Evolutionary conservation across 495 filamentous ascomycete genomes (phyloP).

Genomic region (Penicillium turbatum): DNA sequence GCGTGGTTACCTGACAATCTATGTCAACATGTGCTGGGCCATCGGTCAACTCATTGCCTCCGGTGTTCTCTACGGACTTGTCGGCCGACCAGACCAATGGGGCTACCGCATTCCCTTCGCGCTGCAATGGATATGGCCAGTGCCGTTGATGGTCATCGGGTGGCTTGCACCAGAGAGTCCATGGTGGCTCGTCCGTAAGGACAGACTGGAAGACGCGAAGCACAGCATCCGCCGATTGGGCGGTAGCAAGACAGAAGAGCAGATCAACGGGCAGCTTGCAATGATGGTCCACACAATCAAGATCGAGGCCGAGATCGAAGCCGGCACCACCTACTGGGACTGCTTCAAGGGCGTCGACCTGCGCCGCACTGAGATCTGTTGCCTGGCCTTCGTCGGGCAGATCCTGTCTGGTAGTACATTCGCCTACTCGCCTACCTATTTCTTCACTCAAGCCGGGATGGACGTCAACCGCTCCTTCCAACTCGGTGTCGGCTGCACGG

Average conservation of each 20-base stretch:
- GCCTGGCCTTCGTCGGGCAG: slow-evolving; percentile 68
- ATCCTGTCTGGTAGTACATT: slow-evolving; percentile 68
- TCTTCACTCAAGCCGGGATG: slow-evolving; percentile 67
- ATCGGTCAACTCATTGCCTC: slow-evolving; percentile 59
- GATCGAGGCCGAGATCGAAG: slow-evolving; percentile 54
- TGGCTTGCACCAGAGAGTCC: slow-evolving; percentile 59
- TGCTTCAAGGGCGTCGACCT: slow-evolving; percentile 68
- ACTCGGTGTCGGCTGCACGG: slow-evolving; percentile 46
- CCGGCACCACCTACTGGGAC: slow-evolving; percentile 57
- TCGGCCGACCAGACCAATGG: slow-evolving; percentile 30
- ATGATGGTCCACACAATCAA: slow-evolving; percentile 61
- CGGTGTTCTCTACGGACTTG: slow-evolving; percentile 50
- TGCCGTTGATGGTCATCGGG: slow-evolving; percentile 52
- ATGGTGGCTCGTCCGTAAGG: slow-evolving; percentile 60
- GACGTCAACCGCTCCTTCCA: slow-evolving; percentile 49
- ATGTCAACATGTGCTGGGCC: slow-evolving; percentile 64
- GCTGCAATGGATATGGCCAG: slow-evolving; percentile 64
- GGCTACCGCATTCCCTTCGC: slow-evolving; percentile 56
- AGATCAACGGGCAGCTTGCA: slow-evolving; percentile 44
- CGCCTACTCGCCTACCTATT: slow-evolving; percentile 67
- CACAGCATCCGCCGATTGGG: slow-evolving; percentile 38
- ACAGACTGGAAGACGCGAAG: slow-evolving; percentile 44
- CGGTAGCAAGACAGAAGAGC: slow-evolving; percentile 46
- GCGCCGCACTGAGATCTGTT: slow-evolving; percentile 68
- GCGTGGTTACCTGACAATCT: slow-evolving; percentile 53